Percentiles rank a stretch among this genome's conserved stretches.
Evolutionary conservation across 306 rosid genomes (phyloP).

Genomic region (Trichosanthes truncata): DNA sequence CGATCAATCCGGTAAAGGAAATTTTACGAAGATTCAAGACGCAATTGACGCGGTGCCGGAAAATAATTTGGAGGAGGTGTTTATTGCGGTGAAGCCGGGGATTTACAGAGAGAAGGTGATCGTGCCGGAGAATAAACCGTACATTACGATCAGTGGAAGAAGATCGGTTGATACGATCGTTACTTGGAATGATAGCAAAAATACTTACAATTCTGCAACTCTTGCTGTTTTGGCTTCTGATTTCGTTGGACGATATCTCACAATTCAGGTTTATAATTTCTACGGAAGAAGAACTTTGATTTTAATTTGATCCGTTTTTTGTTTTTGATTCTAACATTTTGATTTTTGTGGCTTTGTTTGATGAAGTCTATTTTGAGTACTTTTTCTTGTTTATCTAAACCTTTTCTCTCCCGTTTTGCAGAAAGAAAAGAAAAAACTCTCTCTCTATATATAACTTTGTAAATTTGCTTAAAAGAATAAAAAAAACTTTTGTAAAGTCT

Average conservation of each 20-base stretch:
- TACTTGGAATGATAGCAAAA: conserved; percentile 32
- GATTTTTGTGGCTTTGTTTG: background rate
- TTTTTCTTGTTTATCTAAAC: too few species aligned
- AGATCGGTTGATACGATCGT: conserved; percentile 18
- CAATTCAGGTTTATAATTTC: conserved; percentile 31
- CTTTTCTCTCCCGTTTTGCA: too few species aligned
- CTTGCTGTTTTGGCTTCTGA: conserved; percentile 35
- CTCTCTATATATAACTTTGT: too few species aligned
- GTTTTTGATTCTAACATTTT: background rate
- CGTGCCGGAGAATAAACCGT: conserved; percentile 40
- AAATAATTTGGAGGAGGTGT: conserved; percentile 33
- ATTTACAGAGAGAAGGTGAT: conserved; percentile 29
- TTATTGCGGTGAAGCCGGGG: conserved; percentile 27
- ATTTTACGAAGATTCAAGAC: conserved; percentile 33
- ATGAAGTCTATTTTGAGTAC: background rate
- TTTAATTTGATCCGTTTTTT: background rate
- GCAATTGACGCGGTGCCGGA: conserved; percentile 39
- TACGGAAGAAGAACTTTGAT: background rate
- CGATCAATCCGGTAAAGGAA: conserved; percentile 34
- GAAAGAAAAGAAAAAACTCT: too few species aligned
- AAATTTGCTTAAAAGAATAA: too few species aligned
- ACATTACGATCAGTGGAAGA: conserved; percentile 36
- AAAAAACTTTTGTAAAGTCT: too few species aligned
- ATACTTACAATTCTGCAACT: conserved; percentile 28
- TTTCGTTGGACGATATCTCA: conserved; percentile 34